These are phyloP conservation scores for Pholiota microspora DNA, from an alignment of 768 basidiomycete species.

Conservation along the genomic window DNA sequence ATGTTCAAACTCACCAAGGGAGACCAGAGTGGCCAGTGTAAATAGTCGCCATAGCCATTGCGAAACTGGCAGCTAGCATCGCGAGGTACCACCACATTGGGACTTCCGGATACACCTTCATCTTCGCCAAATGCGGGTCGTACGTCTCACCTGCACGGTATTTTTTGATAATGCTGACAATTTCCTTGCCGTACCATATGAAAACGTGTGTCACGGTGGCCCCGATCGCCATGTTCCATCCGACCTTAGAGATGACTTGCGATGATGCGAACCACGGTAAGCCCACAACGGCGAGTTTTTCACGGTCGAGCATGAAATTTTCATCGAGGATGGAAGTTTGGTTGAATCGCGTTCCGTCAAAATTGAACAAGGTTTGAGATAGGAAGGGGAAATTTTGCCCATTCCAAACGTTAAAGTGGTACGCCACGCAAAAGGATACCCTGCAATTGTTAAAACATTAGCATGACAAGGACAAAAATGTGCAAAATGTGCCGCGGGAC, in stretches of 20 bases:
- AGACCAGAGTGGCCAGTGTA: slow-evolving; percentile 52
- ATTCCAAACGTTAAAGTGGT: slow-evolving; percentile 51
- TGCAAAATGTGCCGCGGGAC: slow-evolving; percentile 20
- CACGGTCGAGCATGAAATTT: slow-evolving; percentile 45
- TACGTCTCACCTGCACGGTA: slow-evolving; percentile 38
- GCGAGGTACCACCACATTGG: slow-evolving; percentile 52
- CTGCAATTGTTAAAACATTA: slow-evolving; percentile 15
- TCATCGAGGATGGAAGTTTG: slow-evolving; percentile 52
- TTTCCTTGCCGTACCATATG: slow-evolving; percentile 52
- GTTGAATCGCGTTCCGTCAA: slow-evolving; percentile 51
- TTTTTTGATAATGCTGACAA: slow-evolving; percentile 37
- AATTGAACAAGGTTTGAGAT: slow-evolving; percentile 47
- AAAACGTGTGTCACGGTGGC: slow-evolving; percentile 52
- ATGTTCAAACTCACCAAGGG: slow-evolving; percentile 42
- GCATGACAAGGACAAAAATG: background rate
- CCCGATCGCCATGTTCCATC: slow-evolving; percentile 37
- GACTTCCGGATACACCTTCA: slow-evolving; percentile 43
- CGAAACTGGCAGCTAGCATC: slow-evolving; percentile 40
- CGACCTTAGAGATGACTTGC: slow-evolving; percentile 40
- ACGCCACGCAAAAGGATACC: slow-evolving; percentile 42
- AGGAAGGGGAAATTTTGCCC: slow-evolving; percentile 61
- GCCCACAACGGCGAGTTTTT: slow-evolving; percentile 43
- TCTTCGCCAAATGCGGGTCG: slow-evolving; percentile 57
- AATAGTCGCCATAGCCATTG: slow-evolving; percentile 51
- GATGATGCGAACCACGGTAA: slow-evolving; percentile 47